Conservation (phyloP, 2,329 filamentous ascomycete genomes). For the Tolypocladium nubicola region DNA sequence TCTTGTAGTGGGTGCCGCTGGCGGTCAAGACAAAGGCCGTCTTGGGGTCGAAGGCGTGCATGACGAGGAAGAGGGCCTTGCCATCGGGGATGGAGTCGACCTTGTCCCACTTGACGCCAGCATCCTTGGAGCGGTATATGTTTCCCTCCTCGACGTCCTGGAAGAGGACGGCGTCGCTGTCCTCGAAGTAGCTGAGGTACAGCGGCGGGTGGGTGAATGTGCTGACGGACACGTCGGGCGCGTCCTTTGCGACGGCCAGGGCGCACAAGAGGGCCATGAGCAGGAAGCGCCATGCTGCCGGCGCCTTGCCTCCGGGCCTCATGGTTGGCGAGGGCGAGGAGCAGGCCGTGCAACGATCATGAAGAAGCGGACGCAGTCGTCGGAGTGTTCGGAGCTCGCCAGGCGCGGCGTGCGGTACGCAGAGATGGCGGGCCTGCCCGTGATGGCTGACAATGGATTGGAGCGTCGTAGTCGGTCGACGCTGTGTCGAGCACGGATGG, state of each 20-base stretch:
- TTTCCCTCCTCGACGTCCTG: constrained; percentile 53
- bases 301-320: constrained; percentile 40
- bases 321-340: constrained; percentile 31
- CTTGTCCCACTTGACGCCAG: constrained; percentile 64
- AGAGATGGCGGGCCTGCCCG: constrained; percentile 1
- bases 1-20: constrained; percentile 66
- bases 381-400: not conserved
- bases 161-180: constrained; percentile 72
- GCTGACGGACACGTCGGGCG: constrained; percentile 54
- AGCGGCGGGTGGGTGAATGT: constrained; percentile 56
- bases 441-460: not conserved
- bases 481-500: not conserved
- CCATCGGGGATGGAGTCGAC: constrained; percentile 56
- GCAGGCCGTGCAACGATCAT: constrained; percentile 26
- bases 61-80: constrained; percentile 50
- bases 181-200: constrained; percentile 81
- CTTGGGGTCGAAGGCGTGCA: constrained; percentile 69
- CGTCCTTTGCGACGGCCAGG: constrained; percentile 42
- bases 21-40: constrained; percentile 73
- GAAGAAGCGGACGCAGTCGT: constrained; percentile 18
- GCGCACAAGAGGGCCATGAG: constrained; percentile 30
- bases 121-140: constrained; percentile 71
- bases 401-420: not conserved
- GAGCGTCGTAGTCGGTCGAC: not conserved
- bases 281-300: constrained; percentile 37